These are phyloP conservation scores for Heterobasidion occidentale DNA, from an alignment of 1,284 basidiomycete genomes.

Conservation along the genomic window DNA sequence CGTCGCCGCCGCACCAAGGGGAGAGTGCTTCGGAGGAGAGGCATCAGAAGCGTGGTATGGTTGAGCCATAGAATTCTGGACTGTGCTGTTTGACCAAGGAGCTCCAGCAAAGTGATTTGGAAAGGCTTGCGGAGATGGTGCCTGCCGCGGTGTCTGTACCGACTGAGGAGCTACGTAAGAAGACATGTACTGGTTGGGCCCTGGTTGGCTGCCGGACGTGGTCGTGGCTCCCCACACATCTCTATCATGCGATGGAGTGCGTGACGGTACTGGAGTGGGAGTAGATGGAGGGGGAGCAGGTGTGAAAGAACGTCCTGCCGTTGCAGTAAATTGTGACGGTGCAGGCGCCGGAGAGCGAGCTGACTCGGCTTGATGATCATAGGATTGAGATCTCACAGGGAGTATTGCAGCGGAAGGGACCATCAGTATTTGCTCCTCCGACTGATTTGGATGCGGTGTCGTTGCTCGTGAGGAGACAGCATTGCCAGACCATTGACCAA, in stretches of 20 bases:
- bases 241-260: neutral
- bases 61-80: neutral
- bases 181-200: neutral
- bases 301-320: neutral
- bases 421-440: neutral
- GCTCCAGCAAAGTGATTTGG: too few relatives aligned
- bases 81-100: too few relatives aligned
- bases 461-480: neutral
- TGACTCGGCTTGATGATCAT: neutral
- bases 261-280: neutral
- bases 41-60: neutral
- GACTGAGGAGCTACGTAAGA: neutral
- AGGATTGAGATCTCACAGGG: neutral
- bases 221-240: neutral
- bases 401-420: slow-evolving; percentile 9
- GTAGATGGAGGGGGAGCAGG: neutral
- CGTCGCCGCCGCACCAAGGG: neutral
- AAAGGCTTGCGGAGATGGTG: neutral
- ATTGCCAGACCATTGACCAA: neutral
- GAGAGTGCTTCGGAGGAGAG: neutral
- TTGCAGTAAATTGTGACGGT: neutral
- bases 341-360: neutral
- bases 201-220: neutral
- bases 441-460: neutral
- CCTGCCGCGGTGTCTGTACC: neutral